Evolutionary conservation across 352 stramenopile species (phyloP).

Genomic region (Phytophthora podocarpi): DNA sequence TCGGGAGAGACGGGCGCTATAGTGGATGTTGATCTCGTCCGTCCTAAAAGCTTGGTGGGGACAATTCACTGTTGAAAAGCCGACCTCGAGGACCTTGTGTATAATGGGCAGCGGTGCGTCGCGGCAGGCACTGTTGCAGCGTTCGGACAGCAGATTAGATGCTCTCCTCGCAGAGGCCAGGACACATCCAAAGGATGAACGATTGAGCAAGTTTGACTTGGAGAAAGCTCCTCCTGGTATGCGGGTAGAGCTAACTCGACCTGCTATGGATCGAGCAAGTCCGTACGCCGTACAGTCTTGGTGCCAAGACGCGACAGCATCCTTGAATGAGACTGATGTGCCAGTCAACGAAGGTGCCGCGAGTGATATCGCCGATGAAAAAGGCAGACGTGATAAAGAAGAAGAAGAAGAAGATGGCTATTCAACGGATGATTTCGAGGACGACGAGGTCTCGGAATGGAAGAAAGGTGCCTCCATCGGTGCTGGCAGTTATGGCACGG

Average conservation of each 20-base stretch:
- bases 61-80: conserved; percentile 10
- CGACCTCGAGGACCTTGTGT: no score
- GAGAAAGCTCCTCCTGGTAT: conserved; percentile 1
- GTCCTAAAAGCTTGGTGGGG: no score
- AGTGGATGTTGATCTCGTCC: background rate
- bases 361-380: conserved; percentile 7
- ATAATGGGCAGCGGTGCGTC: conserved; percentile 49
- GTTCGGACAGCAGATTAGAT: conserved; percentile 40
- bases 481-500: conserved; percentile 70
- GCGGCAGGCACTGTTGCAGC: conserved; percentile 26
- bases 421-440: conserved; percentile 50
- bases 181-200: background rate
- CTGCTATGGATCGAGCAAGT: conserved; percentile 4
- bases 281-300: no score
- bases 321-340: conserved; percentile 2
- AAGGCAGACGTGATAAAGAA: background rate
- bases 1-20: conserved; percentile 21
- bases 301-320: conserved; percentile 18
- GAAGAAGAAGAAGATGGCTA: conserved; percentile 34
- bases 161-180: conserved; percentile 19
- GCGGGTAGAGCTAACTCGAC: conserved; percentile 6
- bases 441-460: conserved; percentile 63
- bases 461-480: conserved; percentile 62
- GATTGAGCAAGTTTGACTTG: conserved; percentile 1
- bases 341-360: background rate